Base-by-base conservation (phyloP, 768 basidiomycete genomes). In the Pleurotus giganteus region DNA sequence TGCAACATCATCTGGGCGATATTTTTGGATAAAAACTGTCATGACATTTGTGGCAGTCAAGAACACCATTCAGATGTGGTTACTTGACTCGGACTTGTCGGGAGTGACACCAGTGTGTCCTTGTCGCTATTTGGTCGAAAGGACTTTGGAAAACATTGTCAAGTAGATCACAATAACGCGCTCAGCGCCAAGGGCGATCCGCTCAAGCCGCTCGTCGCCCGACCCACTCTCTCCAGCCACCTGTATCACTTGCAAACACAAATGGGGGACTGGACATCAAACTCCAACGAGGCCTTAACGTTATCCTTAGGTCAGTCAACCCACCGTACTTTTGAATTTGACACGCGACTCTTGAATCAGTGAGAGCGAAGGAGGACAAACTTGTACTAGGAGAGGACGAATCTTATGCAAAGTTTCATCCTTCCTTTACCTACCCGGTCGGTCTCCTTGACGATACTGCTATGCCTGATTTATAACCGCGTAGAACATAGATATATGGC, bases 351-450 rank as follows among this genome's bases (percentile, higher is more conserved):
- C 41, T 34, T 28, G 6, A 37, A 15, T 45, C 61, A 94, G 94
- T 89, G 9, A 84, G 90, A 58, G 78, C 88, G n/a, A 66, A 73
- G 49, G 78, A 81, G 56, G 91, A 92, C 70, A 80, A 80, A 58
- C 77, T 82, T 52, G 68, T 66, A 2, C 75, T 88, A 13, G 73
- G 69, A 57, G 77, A 80, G 11, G 75, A 82, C 26, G 88, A 89
- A 62, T 69, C 74, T 12, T 86, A 80, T 56, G 79, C 82, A 57
- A 72, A 76, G 17, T 98, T 97, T 70, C 80, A 89, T 57, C 96
- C 96, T 2, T 73, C 77, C 3, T 99, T 98, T 74, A 98, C 96
- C 0, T 99, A 99, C 71, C 94, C 96, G 4, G 91, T 92, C 62
- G 50, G 85, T 66, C 29, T 37, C n/a, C 15, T n/a, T 53, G 42